These are phyloP conservation scores for Cladosporium sp. DNA, from an alignment of 2,329 filamentous ascomycete genomes.

Conservation along the genomic window DNA sequence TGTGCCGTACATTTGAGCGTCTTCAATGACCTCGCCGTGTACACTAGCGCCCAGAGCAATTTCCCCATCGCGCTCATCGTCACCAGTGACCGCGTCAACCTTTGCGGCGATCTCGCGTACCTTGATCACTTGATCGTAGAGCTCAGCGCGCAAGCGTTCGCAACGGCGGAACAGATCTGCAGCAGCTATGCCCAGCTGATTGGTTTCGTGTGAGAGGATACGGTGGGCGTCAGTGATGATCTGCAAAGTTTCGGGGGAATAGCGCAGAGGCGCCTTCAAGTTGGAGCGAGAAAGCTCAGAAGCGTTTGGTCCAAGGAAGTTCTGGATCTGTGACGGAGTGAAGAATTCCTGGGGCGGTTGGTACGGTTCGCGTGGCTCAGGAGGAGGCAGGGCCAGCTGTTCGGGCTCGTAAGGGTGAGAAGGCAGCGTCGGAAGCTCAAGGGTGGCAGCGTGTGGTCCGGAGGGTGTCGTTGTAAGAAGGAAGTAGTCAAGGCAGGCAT, in stretches of 20 bases:
- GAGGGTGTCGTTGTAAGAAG: slow-evolving; percentile 52
- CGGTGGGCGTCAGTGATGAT: slow-evolving; percentile 73
- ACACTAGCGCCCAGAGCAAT: slow-evolving; percentile 26
- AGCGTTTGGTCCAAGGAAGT: slow-evolving; percentile 49
- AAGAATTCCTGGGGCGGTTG: slow-evolving; percentile 54
- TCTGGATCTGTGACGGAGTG: slow-evolving; percentile 43
- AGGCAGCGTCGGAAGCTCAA: slow-evolving; percentile 50
- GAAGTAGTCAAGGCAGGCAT: slow-evolving; percentile 59
- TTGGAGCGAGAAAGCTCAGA: slow-evolving; percentile 55
- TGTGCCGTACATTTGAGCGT: slow-evolving; percentile 25
- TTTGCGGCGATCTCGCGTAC: slow-evolving; percentile 65
- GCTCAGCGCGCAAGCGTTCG: slow-evolving; percentile 65
- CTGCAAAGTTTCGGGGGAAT: slow-evolving; percentile 69
- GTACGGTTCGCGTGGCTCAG: slow-evolving; percentile 59
- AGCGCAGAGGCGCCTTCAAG: slow-evolving; percentile 66
- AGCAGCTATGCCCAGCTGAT: slow-evolving; percentile 66
- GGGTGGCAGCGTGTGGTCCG: slow-evolving; percentile 52
- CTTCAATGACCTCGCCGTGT: slow-evolving; percentile 17
- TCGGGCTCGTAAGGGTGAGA: slow-evolving; percentile 22
- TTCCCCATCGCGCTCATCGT: slow-evolving; percentile 54
- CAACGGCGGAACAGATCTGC: slow-evolving; percentile 73
- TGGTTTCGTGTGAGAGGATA: slow-evolving; percentile 67
- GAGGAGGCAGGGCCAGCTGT: slow-evolving; percentile 40
- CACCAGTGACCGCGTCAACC: slow-evolving; percentile 66
- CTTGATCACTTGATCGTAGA: slow-evolving; percentile 66